Percentiles rank a stretch among this genome's conserved stretches.
These are phyloP conservation scores for Termitomyces bulborhizus DNA, from an alignment of 768 basidiomycete species.

Conservation along the genomic window DNA sequence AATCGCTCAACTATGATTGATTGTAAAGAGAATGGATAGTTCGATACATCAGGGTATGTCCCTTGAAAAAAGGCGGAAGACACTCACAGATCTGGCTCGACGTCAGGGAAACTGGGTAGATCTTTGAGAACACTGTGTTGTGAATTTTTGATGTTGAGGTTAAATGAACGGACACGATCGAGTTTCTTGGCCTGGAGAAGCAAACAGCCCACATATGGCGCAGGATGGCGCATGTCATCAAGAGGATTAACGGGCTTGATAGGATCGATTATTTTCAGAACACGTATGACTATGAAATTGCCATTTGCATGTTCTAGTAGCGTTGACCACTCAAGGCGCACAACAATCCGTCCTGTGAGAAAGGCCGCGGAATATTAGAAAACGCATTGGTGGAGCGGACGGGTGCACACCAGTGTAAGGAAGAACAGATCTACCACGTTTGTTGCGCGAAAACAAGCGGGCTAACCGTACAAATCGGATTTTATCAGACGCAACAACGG, in stretches of 20 bases:
- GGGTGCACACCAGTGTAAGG: neutral
- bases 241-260: conserved; percentile 5
- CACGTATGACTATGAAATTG: conserved; percentile 26
- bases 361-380: too few species aligned
- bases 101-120: neutral
- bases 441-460: too few species aligned
- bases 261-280: conserved; percentile 11
- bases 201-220: neutral
- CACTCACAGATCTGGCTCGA: neutral
- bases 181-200: neutral
- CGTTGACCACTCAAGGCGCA: conserved; percentile 11
- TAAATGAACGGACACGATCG: neutral
- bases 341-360: conserved; percentile 4
- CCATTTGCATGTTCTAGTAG: conserved; percentile 20
- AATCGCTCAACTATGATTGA: too few species aligned
- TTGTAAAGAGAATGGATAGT: neutral
- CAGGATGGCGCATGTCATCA: conserved; percentile 1
- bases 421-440: neutral
- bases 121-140: neutral
- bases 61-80: neutral
- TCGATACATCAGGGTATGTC: neutral
- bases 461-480: too few species aligned
- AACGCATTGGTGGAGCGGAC: neutral
- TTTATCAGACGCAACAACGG: too few species aligned
- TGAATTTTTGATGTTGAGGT: neutral